Evolutionary conservation across 352 stramenopile genomes (phyloP).

Genomic region (Phytopythium chamaehyphon): DNA sequence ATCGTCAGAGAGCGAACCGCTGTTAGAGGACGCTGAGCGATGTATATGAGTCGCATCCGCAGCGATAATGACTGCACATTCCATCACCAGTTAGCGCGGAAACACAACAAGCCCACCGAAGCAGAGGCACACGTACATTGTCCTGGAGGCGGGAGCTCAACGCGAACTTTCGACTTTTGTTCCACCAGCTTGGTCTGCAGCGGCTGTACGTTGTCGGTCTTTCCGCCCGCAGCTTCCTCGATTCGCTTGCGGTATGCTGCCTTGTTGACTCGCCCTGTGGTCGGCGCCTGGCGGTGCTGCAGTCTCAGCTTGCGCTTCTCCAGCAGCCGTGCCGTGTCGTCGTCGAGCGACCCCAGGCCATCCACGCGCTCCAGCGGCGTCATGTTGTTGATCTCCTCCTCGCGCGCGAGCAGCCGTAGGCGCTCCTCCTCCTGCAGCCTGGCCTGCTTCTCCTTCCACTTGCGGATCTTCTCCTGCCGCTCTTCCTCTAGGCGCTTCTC

Average conservation of each 20-base stretch:
- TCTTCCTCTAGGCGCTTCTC: constrained; percentile 55
- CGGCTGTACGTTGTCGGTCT: constrained; percentile 73
- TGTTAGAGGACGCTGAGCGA: constrained; percentile 26
- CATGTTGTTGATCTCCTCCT: constrained; percentile 75
- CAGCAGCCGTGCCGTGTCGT: constrained; percentile 64
- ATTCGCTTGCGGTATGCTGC: constrained; percentile 67
- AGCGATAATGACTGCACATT: constrained; percentile 5
- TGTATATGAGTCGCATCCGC: constrained; percentile 3
- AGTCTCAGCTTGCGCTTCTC: constrained; percentile 75
- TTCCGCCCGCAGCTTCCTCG: constrained; percentile 70
- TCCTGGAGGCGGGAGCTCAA: constrained; percentile 70
- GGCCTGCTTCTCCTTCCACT: constrained; percentile 63
- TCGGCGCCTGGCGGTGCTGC: constrained; percentile 62
- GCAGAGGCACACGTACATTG: constrained; percentile 49
- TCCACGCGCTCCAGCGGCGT: constrained; percentile 66
- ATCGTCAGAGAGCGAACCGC: constrained; percentile 27
- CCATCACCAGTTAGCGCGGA: background rate
- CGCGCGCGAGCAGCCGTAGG: constrained; percentile 42
- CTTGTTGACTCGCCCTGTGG: constrained; percentile 72
- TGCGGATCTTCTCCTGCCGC: constrained; percentile 58
- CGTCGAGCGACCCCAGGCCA: constrained; percentile 61
- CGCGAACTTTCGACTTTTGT: constrained; percentile 52
- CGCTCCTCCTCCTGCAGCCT: constrained; percentile 51
- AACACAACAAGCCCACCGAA: background rate
- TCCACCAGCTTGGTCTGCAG: constrained; percentile 61